These are phyloP conservation scores for Peronospora destructor DNA, from an alignment of 352 stramenopile genomes.

Conservation along the genomic window DNA sequence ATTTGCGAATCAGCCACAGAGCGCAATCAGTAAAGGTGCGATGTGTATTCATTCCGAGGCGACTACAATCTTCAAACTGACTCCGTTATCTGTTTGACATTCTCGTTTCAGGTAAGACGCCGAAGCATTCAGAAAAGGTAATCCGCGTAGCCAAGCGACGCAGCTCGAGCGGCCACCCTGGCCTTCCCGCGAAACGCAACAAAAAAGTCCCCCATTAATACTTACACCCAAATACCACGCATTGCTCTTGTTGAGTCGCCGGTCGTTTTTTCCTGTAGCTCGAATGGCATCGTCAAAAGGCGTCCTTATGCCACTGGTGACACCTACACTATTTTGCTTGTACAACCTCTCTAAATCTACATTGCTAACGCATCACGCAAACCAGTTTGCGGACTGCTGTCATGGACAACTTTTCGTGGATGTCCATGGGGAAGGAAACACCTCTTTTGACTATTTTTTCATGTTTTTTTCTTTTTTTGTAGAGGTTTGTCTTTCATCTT, in stretches of 20 bases:
- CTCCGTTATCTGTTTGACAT: not conserved
- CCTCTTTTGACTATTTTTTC: slow-evolving; percentile 22
- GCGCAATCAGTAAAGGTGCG: slow-evolving; percentile 35
- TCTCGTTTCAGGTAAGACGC: slow-evolving; percentile 35
- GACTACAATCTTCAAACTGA: not conserved
- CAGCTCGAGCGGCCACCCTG: slow-evolving; percentile 19
- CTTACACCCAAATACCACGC: not conserved
- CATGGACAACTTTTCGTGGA: slow-evolving; percentile 18
- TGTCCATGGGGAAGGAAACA: slow-evolving; percentile 15
- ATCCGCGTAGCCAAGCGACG: slow-evolving; percentile 41
- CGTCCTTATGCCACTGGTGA: not conserved
- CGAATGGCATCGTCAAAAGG: not conserved
- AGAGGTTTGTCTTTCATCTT: slow-evolving; percentile 23
- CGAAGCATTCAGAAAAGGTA: slow-evolving; percentile 51
- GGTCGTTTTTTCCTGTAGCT: not conserved
- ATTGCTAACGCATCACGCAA: slow-evolving; percentile 8
- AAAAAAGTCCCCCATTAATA: slow-evolving; percentile 42
- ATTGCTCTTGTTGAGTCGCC: no score
- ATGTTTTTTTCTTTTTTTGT: slow-evolving; percentile 28
- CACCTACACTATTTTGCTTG: slow-evolving; percentile 2
- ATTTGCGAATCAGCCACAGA: slow-evolving; percentile 17
- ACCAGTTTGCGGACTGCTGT: slow-evolving; percentile 7
- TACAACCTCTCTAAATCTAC: slow-evolving; percentile 21
- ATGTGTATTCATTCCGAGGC: not conserved
- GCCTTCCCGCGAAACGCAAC: slow-evolving; percentile 46